Percentiles rank a stretch among this genome's conserved stretches.
Evolutionary conservation across 345 rosid genomes (phyloP).

Genomic region (Raphanus sativus): DNA sequence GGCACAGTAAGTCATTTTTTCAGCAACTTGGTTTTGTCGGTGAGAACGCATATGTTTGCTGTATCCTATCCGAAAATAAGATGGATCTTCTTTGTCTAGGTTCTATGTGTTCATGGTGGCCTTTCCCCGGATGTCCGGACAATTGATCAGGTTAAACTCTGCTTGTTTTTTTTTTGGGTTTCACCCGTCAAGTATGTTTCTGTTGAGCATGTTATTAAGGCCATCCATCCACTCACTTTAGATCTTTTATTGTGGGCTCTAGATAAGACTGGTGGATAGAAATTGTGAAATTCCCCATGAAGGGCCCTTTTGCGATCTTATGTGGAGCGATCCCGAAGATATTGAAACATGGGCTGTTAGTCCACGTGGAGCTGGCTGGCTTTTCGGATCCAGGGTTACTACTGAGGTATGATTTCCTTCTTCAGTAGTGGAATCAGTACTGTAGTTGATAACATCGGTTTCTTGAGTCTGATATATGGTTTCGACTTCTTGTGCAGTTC

Average conservation of each 20-base stretch:
- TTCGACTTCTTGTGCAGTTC: constrained; percentile 54
- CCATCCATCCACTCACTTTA: constrained; percentile 17
- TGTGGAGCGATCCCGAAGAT: constrained; percentile 42
- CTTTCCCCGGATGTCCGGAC: constrained; percentile 98
- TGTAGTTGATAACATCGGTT: constrained; percentile 10
- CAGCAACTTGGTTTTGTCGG: neutral
- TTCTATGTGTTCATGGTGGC: constrained; percentile 99
- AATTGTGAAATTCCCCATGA: constrained; percentile 99
- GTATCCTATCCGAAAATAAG: neutral
- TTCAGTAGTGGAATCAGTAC: neutral
- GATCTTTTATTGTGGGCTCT: constrained; percentile 28
- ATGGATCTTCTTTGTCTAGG: constrained; percentile 43
- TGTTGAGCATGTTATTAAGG: constrained; percentile 13
- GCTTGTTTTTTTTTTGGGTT: neutral
- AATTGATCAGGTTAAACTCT: constrained; percentile 75
- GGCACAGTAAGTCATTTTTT: constrained; percentile 68
- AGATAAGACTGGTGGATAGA: constrained; percentile 94
- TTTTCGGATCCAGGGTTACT: constrained; percentile 97
- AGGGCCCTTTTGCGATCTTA: constrained; percentile 97
- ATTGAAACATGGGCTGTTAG: constrained; percentile 99
- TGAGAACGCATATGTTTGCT: neutral
- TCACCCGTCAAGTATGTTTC: neutral
- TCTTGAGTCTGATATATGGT: constrained; percentile 1
- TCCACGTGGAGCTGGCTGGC: constrained; percentile 99
- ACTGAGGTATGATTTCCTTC: constrained; percentile 63